phyloP scores from a whole-genome alignment of 1,284 basidiomycete species.

The Cerioporus squamosus region DNA sequence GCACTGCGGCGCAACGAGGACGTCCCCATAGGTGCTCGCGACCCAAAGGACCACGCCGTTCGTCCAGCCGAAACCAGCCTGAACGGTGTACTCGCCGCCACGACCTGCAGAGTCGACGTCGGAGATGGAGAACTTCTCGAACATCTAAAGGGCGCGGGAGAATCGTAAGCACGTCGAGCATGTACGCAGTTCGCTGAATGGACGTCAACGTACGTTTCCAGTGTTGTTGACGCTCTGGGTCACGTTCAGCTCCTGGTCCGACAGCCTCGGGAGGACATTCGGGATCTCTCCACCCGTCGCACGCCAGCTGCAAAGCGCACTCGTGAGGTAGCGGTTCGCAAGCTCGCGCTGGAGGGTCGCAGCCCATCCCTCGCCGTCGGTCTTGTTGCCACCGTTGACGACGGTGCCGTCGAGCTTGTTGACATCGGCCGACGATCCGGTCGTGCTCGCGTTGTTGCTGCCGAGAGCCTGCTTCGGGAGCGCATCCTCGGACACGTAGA shows the following conservation, averaged over 20 bases:
- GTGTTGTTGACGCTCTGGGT: conserved; percentile 71
- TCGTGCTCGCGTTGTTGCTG: conserved; percentile 55
- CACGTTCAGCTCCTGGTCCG: conserved; percentile 74
- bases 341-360: conserved; percentile 68
- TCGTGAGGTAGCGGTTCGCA: conserved; percentile 82
- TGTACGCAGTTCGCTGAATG: not conserved
- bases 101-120: conserved; percentile 85
- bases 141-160: conserved; percentile 62
- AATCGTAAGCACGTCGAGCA: not conserved
- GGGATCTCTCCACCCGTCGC: conserved; percentile 84
- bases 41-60: conserved; percentile 85
- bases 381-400: conserved; percentile 74
- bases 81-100: conserved; percentile 87
- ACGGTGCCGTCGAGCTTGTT: conserved; percentile 65
- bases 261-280: conserved; percentile 68
- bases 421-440: conserved; percentile 61
- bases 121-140: conserved; percentile 82
- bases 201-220: conserved; percentile 60
- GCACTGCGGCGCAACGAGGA: conserved; percentile 69
- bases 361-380: conserved; percentile 69
- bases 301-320: conserved; percentile 88
- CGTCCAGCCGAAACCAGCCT: conserved; percentile 83
- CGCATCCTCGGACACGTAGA: conserved; percentile 66
- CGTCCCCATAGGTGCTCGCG: conserved; percentile 69
- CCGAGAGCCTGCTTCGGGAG: conserved; percentile 71